phyloP scores from a whole-genome alignment of 345 rosid genomes.

The Eucalyptus paniculata region DNA sequence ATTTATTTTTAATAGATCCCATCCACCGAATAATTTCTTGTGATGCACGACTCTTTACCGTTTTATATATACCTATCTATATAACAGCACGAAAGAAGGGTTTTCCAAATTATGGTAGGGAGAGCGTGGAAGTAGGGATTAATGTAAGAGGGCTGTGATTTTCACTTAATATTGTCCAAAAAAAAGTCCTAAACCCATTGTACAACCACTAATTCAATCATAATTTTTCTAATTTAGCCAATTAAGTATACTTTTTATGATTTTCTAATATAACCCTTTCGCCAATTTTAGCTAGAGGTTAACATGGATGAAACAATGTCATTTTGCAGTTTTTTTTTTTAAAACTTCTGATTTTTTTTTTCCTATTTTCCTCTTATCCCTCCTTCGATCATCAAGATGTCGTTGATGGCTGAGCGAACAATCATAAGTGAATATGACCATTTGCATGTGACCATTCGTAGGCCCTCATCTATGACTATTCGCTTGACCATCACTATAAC shows the following conservation, averaged over 20 bases:
- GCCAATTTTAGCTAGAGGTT: not conserved
- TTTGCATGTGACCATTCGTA: rapidly evolving
- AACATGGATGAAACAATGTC: not conserved
- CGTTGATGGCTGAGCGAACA: not conserved
- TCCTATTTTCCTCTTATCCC: too few relatives aligned
- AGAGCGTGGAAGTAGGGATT: not conserved
- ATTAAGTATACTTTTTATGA: not conserved
- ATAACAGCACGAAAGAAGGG: not conserved
- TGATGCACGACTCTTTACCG: too few relatives aligned
- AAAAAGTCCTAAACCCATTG: not conserved
- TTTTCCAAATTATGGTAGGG: not conserved
- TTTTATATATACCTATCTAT: too few relatives aligned
- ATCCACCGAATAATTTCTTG: too few relatives aligned
- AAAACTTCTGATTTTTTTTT: too few relatives aligned
- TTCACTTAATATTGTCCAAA: not conserved
- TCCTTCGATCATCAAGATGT: not conserved
- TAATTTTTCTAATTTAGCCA: not conserved
- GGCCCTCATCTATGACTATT: not conserved
- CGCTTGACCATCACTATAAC: not conserved
- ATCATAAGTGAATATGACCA: not conserved
- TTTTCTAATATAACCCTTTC: not conserved
- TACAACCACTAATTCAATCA: not conserved
- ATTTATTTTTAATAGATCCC: too few relatives aligned
- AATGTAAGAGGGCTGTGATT: not conserved
- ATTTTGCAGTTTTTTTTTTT: not conserved